phyloP scores from a whole-genome alignment of 306 rosid genomes.

The Lablab purpureus region DNA sequence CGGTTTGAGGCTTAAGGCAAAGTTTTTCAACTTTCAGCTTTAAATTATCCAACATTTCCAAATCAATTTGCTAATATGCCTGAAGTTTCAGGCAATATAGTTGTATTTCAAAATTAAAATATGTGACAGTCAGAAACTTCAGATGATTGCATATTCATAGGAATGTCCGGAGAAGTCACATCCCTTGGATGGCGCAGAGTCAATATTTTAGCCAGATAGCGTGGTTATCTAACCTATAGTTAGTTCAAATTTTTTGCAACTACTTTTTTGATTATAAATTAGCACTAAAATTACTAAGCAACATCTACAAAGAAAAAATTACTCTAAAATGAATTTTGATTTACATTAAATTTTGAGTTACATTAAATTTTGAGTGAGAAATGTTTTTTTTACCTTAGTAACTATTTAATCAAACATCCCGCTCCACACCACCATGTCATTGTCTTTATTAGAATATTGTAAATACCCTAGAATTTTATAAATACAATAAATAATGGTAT shows the following conservation, averaged over 20 bases:
- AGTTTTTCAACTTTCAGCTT: conserved; percentile 31
- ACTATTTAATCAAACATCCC: no score
- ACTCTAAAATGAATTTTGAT: no score
- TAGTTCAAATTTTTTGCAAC: conserved; percentile 1
- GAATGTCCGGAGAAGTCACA: conserved; percentile 15
- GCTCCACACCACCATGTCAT: no score
- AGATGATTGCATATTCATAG: conserved; percentile 15
- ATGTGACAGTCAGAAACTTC: conserved; percentile 13
- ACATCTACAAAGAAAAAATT: neutral
- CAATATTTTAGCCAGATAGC: neutral
- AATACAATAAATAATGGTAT: no score
- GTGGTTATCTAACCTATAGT: neutral
- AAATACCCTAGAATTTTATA: no score
- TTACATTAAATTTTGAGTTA: no score
- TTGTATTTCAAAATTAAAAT: conserved; percentile 27
- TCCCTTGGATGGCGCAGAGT: neutral
- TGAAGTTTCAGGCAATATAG: conserved; percentile 20
- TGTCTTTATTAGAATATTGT: no score
- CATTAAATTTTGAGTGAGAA: no score
- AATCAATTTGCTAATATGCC: conserved; percentile 21
- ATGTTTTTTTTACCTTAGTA: no score
- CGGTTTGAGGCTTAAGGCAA: conserved; percentile 28
- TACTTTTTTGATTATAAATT: neutral
- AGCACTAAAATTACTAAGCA: conserved; percentile 38
- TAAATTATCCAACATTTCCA: conserved; percentile 27